Evolutionary conservation across 192 early-diverging fungal genomes (phyloP).

Genomic region (Coemansia sp.): DNA sequence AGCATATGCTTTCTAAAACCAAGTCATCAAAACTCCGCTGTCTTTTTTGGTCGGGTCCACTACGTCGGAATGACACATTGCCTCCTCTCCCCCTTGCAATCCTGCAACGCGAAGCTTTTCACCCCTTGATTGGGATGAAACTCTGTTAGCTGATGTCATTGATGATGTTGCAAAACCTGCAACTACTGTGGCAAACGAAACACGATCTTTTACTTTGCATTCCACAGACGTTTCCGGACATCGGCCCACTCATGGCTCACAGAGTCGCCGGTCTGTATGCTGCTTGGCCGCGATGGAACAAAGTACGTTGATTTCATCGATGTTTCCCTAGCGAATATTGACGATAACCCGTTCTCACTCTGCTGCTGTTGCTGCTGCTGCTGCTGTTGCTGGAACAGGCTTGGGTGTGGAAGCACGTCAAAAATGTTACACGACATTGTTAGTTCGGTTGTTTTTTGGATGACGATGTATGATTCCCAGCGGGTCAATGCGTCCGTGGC

Average conservation of each 20-base stretch:
- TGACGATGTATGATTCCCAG: background rate
- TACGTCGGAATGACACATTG: too few species aligned
- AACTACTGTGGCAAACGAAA: too few species aligned
- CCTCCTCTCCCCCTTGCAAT: too few species aligned
- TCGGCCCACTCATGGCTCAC: conserved; percentile 24
- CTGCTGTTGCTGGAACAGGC: conserved; percentile 36
- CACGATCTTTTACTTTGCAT: conserved; percentile 21
- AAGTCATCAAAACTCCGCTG: too few species aligned
- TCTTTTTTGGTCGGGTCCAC: too few species aligned
- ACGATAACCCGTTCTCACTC: background rate
- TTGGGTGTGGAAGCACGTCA: conserved; percentile 50
- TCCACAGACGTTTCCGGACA: conserved; percentile 47
- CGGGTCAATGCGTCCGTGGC: background rate
- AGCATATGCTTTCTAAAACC: too few species aligned
- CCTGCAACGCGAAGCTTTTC: too few species aligned
- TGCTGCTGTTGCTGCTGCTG: conserved; percentile 16
- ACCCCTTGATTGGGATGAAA: too few species aligned
- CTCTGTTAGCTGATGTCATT: too few species aligned
- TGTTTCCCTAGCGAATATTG: background rate
- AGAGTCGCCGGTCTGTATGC: background rate
- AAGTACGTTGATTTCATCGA: background rate
- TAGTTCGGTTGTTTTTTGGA: background rate
- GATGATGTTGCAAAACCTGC: too few species aligned
- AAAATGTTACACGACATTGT: conserved; percentile 46
- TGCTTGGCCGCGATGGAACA: background rate